Evolutionary conservation across 176 grass and related monocot species (phyloP), one percentile per base, ranked within the genome.

Genomic region (Zoysia japonica): DNA sequence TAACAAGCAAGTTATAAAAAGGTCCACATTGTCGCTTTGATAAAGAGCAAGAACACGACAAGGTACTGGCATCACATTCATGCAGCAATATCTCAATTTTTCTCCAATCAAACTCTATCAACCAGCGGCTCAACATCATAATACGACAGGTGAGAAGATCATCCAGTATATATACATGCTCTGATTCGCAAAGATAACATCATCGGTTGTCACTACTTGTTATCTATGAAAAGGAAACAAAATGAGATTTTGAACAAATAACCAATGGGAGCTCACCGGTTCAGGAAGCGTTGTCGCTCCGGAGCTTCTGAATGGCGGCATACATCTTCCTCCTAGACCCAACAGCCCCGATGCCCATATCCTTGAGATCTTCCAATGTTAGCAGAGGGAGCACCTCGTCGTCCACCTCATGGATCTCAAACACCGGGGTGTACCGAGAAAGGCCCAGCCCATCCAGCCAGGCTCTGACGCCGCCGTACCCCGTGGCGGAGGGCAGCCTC

Each of bases 401-500:
- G 50, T 98, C 95, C 50, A 94, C 95, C 86, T 98, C 95, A 71
- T 94, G 92, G 75, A 92, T 91, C 90, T 94, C 86, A 63, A 98
- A 98, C 11, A 92, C 84, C 1, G 80, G 92, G 1, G 80, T 84
- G 56, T 98, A 98, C 79, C 92, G 81, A 9, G 70, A 60, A 9
- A 98, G 88, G 20, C 95, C 92, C 47, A 98, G 52, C 1, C 86
- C 75, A 3, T 93, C 81, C 0, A 98, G 81, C 95, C 95, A 98
- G 3, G 86, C n/a, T 52, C 61, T 85, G 36, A 98, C 85, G 7
- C 91, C 82, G 20, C 87, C 83, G n/a, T 88, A 87, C 11, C 81
- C 86, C 9, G 59, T 71, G 0, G 65, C 44, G 12, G 68, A 71
- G 46, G 79, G 75, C 44, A 84, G 82, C 12, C 85, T 64, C 9